Conservation (phyloP, 345 rosid genomes). For the Zanthoxylum bungeanum region DNA sequence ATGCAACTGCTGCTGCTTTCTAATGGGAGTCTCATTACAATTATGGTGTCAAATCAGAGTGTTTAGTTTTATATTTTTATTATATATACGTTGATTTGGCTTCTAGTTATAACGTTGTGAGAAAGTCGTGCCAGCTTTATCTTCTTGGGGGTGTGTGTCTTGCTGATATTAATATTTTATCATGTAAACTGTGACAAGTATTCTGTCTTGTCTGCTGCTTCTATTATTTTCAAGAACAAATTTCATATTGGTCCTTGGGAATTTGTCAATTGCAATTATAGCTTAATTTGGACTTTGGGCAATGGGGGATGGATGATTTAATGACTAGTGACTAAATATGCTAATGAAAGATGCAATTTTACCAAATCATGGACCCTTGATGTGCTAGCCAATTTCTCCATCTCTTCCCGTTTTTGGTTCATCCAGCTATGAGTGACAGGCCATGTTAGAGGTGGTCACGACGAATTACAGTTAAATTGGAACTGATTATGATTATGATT, state of each 20-base stretch:
- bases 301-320: background rate
- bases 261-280: background rate
- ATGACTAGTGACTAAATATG: background rate
- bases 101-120: no score
- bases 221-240: background rate
- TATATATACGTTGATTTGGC: background rate
- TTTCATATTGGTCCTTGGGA: background rate
- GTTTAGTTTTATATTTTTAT: background rate
- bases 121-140: background rate
- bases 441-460: no score
- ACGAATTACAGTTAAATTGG: no score
- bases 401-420: background rate
- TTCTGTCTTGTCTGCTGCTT: background rate
- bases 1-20: background rate
- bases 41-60: background rate
- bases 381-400: background rate
- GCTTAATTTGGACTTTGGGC: background rate
- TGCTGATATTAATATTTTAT: background rate
- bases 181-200: background rate
- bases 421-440: background rate
- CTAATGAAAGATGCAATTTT: background rate
- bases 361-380: background rate
- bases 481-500: no score
- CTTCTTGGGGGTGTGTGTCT: background rate
- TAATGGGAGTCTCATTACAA: background rate